phyloP scores from a whole-genome alignment of 2,329 filamentous ascomycete genomes.

The Cercospora zeae-maydis region DNA sequence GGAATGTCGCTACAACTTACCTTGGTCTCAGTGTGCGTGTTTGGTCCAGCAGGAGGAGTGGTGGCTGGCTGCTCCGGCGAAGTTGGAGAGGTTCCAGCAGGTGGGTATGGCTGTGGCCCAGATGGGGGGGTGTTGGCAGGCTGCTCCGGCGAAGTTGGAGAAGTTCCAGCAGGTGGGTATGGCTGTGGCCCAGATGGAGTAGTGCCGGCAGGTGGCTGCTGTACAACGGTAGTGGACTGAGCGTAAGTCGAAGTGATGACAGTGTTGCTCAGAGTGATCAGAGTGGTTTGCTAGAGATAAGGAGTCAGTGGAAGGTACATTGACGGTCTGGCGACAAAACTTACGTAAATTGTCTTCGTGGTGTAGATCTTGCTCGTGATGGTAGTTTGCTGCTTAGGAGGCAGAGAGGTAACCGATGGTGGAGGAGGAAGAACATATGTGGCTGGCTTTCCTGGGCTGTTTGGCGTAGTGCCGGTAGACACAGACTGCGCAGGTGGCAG shows the following conservation, averaged over 20 bases:
- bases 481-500: not conserved
- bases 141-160: conserved; percentile 8
- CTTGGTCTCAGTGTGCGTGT: no score
- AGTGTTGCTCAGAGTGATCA: conserved; percentile 37
- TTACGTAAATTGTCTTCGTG: conserved; percentile 26
- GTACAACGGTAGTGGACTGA: conserved; percentile 10
- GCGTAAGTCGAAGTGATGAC: conserved; percentile 17
- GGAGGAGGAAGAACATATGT: not conserved
- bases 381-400: conserved; percentile 2
- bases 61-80: not conserved
- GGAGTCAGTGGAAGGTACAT: no score
- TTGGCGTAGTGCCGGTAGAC: not conserved
- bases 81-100: conserved; percentile 9
- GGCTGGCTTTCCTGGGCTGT: conserved; percentile 1
- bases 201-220: conserved; percentile 3
- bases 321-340: no score
- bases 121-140: not conserved
- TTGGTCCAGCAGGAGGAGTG: not conserved
- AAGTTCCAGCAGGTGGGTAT: not conserved
- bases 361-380: conserved; percentile 16
- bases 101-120: not conserved
- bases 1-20: no score
- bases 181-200: not conserved
- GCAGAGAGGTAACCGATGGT: not conserved
- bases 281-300: conserved; percentile 23